Percentiles rank a stretch among this genome's conserved stretches.
Evolutionary conservation across 768 basidiomycete species (phyloP).

Genomic region (Kondoa subrosea): DNA sequence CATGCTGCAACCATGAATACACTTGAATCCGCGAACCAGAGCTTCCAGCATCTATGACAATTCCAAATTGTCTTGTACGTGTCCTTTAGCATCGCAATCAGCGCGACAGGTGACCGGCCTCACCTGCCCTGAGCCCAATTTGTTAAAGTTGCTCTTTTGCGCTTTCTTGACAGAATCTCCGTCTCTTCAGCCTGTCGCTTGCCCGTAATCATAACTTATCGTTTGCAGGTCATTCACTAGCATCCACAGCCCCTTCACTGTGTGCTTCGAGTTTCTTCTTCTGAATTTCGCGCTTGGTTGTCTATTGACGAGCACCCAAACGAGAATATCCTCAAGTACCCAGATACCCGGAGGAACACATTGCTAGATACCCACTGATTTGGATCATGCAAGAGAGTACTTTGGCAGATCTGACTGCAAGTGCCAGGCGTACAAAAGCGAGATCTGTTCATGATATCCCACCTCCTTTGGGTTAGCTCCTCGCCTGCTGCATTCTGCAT

Average conservation of each 20-base stretch:
- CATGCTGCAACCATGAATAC: slow-evolving; percentile 87
- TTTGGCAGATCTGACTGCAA: slow-evolving; percentile 5
- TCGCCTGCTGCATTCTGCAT: slow-evolving; percentile 3
- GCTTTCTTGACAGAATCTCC: not conserved
- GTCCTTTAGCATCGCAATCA: not conserved
- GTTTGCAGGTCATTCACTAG: too few species aligned
- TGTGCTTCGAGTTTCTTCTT: too few species aligned
- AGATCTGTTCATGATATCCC: slow-evolving; percentile 74
- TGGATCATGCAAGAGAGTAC: not conserved
- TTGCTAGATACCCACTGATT: not conserved
- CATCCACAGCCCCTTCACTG: too few species aligned
- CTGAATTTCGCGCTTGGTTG: too few species aligned
- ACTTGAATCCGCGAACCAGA: slow-evolving; percentile 91
- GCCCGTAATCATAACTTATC: too few species aligned
- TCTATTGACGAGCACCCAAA: too few species aligned
- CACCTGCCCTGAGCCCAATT: not conserved
- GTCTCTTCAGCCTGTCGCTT: too few species aligned
- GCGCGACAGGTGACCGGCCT: not conserved
- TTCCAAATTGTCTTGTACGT: slow-evolving; percentile 42
- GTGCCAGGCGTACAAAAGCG: slow-evolving; percentile 30
- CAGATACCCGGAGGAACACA: not conserved
- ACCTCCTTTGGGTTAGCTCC: slow-evolving; percentile 57
- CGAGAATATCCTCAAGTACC: too few species aligned
- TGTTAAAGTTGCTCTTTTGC: not conserved
- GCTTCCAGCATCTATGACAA: slow-evolving; percentile 96